phyloP scores from a whole-genome alignment of 352 stramenopile species.

The Peronospora destructor region DNA sequence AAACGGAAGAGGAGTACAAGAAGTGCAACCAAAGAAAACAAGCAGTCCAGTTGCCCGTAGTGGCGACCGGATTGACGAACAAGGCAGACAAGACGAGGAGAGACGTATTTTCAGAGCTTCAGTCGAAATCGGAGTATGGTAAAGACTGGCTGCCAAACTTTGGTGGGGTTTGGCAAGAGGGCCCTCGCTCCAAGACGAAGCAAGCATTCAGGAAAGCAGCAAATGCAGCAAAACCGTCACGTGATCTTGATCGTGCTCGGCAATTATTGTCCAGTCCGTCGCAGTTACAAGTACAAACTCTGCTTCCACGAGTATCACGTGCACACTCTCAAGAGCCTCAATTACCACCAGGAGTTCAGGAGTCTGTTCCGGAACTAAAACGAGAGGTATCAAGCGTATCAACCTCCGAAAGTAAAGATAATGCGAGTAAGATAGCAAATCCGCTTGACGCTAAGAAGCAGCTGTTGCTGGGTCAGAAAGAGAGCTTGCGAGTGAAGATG shows the following conservation, averaged over 20 bases:
- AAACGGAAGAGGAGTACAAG: constrained; percentile 65
- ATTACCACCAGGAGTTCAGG: not conserved
- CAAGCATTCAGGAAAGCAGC: constrained; percentile 37
- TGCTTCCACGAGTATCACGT: not conserved
- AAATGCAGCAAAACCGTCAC: constrained; percentile 12
- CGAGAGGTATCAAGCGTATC: not conserved
- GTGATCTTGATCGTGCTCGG: constrained; percentile 3
- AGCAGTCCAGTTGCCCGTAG: not conserved
- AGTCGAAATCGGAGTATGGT: constrained; percentile 25
- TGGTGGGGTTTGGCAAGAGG: constrained; percentile 69
- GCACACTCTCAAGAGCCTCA: not conserved
- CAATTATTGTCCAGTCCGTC: not conserved
- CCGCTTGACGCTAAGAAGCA: constrained; percentile 44
- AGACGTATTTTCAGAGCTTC: constrained; percentile 33
- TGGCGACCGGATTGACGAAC: not conserved
- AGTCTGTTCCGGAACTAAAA: not conserved
- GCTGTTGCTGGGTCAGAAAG: constrained; percentile 53
- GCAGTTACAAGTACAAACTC: not conserved
- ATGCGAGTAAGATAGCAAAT: constrained; percentile 4
- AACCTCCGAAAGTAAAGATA: not conserved
- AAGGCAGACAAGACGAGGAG: constrained; percentile 13
- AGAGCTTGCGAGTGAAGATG: constrained; percentile 58
- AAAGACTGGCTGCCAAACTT: constrained; percentile 71
- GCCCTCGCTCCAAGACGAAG: constrained; percentile 50
- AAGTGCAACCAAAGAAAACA: constrained; percentile 38